Percentiles rank a stretch among this genome's conserved stretches.
Evolutionary conservation across 345 rosid species (phyloP).

Genomic region (Arabis hirsuta): DNA sequence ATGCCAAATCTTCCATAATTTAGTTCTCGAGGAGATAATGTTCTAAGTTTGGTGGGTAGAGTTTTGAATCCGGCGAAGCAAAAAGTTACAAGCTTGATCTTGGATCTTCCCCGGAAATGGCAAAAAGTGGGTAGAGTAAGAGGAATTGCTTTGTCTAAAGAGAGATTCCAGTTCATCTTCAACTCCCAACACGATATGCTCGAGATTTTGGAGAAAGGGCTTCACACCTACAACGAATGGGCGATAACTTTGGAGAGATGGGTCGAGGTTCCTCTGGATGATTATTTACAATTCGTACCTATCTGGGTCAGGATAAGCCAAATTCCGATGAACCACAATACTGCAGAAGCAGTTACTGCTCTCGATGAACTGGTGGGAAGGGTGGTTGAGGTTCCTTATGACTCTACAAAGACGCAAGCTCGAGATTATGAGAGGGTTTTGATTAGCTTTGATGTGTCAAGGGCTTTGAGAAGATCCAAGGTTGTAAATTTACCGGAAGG

Average conservation of each 20-base stretch:
- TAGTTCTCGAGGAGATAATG: too few species aligned
- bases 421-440: not conserved
- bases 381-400: not conserved
- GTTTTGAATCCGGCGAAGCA: too few species aligned
- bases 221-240: not conserved
- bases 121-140: not conserved
- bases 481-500: not conserved
- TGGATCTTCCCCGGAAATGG: not conserved
- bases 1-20: too few species aligned
- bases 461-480: not conserved
- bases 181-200: not conserved
- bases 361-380: not conserved
- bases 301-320: not conserved
- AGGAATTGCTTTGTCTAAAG: not conserved
- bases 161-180: too few species aligned
- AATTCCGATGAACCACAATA: not conserved
- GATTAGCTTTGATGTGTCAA: not conserved
- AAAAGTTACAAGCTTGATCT: too few species aligned
- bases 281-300: not conserved
- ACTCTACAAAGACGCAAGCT: not conserved
- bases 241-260: not conserved
- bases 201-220: not conserved
- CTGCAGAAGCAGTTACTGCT: accelerated
- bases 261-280: not conserved
- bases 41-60: too few species aligned